Base-by-base conservation (phyloP, 2,329 filamentous ascomycete genomes). In the Alternaria atra region DNA sequence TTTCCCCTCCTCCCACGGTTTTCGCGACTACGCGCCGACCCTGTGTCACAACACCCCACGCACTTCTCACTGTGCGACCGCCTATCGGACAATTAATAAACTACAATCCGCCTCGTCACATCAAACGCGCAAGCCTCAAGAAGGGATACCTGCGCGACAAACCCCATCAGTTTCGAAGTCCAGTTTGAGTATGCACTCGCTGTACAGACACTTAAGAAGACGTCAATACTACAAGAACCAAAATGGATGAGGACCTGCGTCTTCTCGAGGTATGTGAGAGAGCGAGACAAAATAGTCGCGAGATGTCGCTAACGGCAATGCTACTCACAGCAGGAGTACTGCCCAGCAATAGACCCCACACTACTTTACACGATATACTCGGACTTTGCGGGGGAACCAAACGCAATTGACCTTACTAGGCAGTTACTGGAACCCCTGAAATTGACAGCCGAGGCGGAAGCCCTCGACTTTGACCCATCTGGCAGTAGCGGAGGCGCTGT, bases 381-480 rank as follows among this genome's bases (percentile, higher is more conserved):
- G 53, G 94, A 98, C 72, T 92, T 88, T 77, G 86, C 93, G 68
- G 80, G 94, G 17, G 74, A 79, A 3, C 77, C 87, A 23, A 69
- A 84, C 0, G 75, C 80, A 1, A 81, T 89, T 42, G 73, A 84
- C 3, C 80, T 82, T 9, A 87, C 89, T 3, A 85, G 85, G 30
- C 74, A 80, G n/a, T 84, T 85, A 0, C 83, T 97, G 1, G 83
- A 90, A n/a, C 77, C 80, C 1, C 80, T 97, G 13, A 90, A 90
- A 52, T 81, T 86, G 30, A 82, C 85, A 59, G 92, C 91, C 0
- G 75, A 82, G 0, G 79, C 81, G 1, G 90, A 95, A 74, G 91
- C 95, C 72, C 86, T 88, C 15, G 89, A 89, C 0, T 97, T 97
- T 73, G 92, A 95, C 67, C 87, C 91, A 0, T 92, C 91, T 32